A percentile compares a stretch with the other conserved stretches of the same genome.
These are phyloP conservation scores for Solanum hybrid DNA, from an alignment of 305 asterid species.

Conservation along the genomic window DNA sequence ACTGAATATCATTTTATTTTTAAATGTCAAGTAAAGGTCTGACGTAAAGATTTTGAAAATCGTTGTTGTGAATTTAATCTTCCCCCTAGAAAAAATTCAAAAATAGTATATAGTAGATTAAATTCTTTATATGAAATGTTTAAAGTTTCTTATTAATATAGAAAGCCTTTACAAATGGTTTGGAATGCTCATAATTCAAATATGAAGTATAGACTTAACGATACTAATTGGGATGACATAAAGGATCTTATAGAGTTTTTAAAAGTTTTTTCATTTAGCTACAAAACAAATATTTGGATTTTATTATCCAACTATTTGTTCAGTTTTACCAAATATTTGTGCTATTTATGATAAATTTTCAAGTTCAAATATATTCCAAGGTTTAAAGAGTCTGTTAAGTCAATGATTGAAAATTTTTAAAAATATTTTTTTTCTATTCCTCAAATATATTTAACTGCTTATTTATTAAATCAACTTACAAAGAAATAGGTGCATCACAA, in stretches of 20 bases:
- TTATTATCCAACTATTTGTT: neutral
- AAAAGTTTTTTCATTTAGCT: neutral
- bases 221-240: neutral
- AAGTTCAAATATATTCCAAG: neutral
- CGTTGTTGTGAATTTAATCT: neutral
- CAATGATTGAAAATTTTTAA: neutral
- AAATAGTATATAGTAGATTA: neutral
- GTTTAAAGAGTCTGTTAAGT: neutral
- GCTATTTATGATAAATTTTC: neutral
- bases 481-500: neutral
- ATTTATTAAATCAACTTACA: neutral
- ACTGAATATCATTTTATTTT: no score
- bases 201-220: neutral
- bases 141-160: neutral
- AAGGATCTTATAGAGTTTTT: neutral
- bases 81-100: neutral
- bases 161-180: neutral
- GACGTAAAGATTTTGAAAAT: neutral
- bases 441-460: neutral
- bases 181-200: neutral
- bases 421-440: neutral
- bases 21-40: neutral
- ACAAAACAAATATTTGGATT: neutral
- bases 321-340: neutral
- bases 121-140: neutral